Evolutionary conservation across 2,329 filamentous ascomycete genomes (phyloP).

Genomic region (Neofusicoccum laricinum): DNA sequence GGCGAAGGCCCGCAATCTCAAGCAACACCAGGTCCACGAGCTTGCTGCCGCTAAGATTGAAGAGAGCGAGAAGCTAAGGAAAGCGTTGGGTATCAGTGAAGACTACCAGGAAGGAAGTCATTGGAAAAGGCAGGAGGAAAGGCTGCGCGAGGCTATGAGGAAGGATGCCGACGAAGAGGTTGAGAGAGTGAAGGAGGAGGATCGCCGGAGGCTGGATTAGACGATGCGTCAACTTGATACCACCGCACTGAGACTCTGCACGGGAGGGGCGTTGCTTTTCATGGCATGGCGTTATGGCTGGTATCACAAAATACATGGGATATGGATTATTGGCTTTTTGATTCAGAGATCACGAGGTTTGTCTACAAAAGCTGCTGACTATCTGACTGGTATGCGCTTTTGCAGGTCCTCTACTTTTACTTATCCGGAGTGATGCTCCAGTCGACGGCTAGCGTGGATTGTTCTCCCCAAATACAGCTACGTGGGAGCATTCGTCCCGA

Average conservation of each 20-base stretch:
- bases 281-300: not conserved
- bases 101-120: constrained; percentile 84
- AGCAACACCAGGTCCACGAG: constrained; percentile 93
- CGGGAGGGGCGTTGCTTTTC: not conserved
- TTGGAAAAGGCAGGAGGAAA: constrained; percentile 80
- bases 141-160: constrained; percentile 46
- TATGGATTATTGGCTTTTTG: not conserved
- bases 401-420: too few species aligned
- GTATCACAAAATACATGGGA: not conserved
- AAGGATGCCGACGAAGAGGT: constrained; percentile 38
- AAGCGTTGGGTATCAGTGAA: constrained; percentile 80
- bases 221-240: not conserved
- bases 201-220: not conserved
- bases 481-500: too few species aligned
- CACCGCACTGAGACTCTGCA: not conserved
- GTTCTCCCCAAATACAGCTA: too few species aligned
- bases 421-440: too few species aligned
- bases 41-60: constrained; percentile 93
- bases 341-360: not conserved
- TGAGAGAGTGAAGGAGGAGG: constrained; percentile 5
- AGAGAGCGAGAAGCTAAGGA: constrained; percentile 85
- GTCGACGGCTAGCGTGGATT: too few species aligned
- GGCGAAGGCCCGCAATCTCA: constrained; percentile 59
- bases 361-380: not conserved
- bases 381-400: too few species aligned